Conservation (phyloP, 2,329 filamentous ascomycete species). For the Fusarium liriodendri region DNA sequence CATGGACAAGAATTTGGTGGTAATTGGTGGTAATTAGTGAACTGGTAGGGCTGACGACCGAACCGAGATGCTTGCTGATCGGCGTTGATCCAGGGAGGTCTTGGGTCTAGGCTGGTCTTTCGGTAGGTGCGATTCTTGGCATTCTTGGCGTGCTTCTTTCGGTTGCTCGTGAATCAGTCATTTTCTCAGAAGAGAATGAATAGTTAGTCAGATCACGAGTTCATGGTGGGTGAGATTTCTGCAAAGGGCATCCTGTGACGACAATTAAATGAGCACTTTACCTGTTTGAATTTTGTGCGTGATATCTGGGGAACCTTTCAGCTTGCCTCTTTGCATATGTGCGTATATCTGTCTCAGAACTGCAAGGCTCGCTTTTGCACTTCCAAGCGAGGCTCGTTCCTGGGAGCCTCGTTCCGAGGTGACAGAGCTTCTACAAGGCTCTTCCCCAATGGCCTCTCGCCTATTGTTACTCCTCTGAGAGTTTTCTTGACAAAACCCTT, state of each 20-base stretch:
- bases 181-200: background rate
- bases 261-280: background rate
- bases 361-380: background rate
- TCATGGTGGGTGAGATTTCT: background rate
- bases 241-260: background rate
- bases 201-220: background rate
- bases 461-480: background rate
- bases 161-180: background rate
- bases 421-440: background rate
- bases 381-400: background rate
- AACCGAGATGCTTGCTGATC: background rate
- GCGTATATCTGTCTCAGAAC: background rate
- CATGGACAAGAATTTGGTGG: background rate
- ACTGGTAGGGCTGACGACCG: background rate
- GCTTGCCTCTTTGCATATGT: background rate
- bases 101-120: background rate
- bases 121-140: background rate
- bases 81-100: background rate
- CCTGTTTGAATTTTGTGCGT: background rate
- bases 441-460: background rate
- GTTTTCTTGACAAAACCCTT: background rate
- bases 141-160: background rate
- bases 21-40: background rate
- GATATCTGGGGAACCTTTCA: background rate
- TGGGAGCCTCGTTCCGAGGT: background rate